Base-by-base conservation (phyloP, 345 rosid genomes). In the Salix dunnii region DNA sequence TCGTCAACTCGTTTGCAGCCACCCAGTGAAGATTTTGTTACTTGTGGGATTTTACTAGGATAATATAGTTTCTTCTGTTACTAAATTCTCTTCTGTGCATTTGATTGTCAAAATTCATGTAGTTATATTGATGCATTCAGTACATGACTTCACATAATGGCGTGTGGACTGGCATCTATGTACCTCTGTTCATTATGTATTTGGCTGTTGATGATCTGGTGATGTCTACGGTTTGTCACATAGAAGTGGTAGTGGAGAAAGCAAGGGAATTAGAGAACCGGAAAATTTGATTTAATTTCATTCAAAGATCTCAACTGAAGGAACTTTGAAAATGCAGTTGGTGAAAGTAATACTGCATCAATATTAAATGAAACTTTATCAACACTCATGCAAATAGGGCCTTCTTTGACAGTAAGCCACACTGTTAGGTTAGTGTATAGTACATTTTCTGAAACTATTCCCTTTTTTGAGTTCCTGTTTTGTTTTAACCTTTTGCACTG, bases 361-460 rank as follows among this genome's bases (percentile, higher is more conserved):
- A 70, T 80, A 76, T 63, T 69, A 74, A 88, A 84, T 80, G 83
- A 86, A 68, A 84, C 79, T 77, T 79, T 83, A 51, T 20, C 78
- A 16, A 70, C 75, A 60, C 58, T 81, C 60, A 82, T 83, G 62
- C 80, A 83, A 74, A 73, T 74, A 77, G 49, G 40, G 25, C 18
- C 88, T 78, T 83, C 83, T 55, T 81, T 55, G 46, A 68, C 79
- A 64, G 68, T 43, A 69, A 27, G 82, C 77, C 49, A 72, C 70
- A 76, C 74, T 76, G 21, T 83, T 67, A 82, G 93, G 98, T 92
- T 78, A 79, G 89, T 81, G 67, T 79, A 62, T 46, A 46, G 49
- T n/a, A 28, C 40, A 74, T 23, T 21, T 40, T 48, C 74, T 67
- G 36, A 49, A 49, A 49, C n/a, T 49, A 1, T 49, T 17, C 18